These are phyloP conservation scores for Tetrapisispora phaffii DNA, from an alignment of 805 yeast genomes.

Conservation along the genomic window DNA sequence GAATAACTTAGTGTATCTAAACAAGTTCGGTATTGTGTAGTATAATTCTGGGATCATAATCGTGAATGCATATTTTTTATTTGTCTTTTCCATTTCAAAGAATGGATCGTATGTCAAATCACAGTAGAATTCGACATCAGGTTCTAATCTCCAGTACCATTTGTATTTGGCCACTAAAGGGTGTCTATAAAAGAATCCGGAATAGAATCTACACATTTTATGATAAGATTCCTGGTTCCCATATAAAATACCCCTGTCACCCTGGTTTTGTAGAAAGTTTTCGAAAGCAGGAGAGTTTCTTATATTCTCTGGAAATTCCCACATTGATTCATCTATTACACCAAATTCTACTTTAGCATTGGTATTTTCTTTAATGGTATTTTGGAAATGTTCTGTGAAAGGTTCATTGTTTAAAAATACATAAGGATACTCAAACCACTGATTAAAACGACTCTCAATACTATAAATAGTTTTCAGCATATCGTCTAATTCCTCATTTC, in stretches of 20 bases:
- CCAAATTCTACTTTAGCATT: constrained; percentile 71
- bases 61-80: constrained; percentile 79
- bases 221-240: constrained; percentile 79
- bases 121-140: constrained; percentile 81
- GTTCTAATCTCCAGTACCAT: constrained; percentile 97
- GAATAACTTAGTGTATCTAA: constrained; percentile 60
- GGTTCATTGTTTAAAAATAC: constrained; percentile 76
- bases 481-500: constrained; percentile 73
- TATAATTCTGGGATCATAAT: constrained; percentile 67
- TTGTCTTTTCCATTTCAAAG: constrained; percentile 55
- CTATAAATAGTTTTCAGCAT: constrained; percentile 64
- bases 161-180: constrained; percentile 59
- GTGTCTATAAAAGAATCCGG: constrained; percentile 76
- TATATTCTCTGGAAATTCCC: constrained; percentile 53
- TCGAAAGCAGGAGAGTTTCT: constrained; percentile 26
- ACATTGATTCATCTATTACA: constrained; percentile 41
- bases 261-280: constrained; percentile 61
- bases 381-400: constrained; percentile 56
- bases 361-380: constrained; percentile 42
- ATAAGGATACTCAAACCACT: constrained; percentile 92
- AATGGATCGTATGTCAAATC: constrained; percentile 91
- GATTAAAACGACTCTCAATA: constrained; percentile 80
- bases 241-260: constrained; percentile 75
- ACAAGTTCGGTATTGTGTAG: constrained; percentile 75
- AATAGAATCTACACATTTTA: constrained; percentile 89